Evolutionary conservation across 1,284 basidiomycete genomes (phyloP), one percentile per base, ranked within the genome.

Genomic region (Heterobasidion irregulare): DNA sequence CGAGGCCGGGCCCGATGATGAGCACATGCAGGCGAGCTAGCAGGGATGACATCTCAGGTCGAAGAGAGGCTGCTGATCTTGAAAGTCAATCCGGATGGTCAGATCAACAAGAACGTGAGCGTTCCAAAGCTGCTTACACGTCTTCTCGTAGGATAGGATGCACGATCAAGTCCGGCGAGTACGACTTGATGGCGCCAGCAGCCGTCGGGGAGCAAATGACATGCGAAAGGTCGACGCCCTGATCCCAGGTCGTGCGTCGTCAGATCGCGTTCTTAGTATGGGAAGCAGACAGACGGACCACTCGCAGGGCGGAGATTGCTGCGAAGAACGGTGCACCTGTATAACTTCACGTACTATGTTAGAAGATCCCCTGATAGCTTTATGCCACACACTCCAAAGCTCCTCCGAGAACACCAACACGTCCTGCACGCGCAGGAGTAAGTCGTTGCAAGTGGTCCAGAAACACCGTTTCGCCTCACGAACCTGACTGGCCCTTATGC

Each of bases 321-420:
- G 92, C 87, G 66, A 96, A 99, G 78, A 86, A 99, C 0, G 96
- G 96, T 26, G 96, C 96, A 15, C 96, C 97, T 0, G 94, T 93
- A 70, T 98, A 99, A 64, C 87, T 87, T 59, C 13, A 45, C 33
- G 26, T 9, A 44, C 19, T 46, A 59, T 47, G 53, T 44, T 9
- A 50, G 47, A 7, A 9, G 32, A 12, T n/a, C 49, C 18, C 26
- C 26, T 32, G 12, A 9, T 2, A 8, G 44, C 3, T 15, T 8
- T 19, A 34, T 35, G 8, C n/a, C 41, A 66, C 79, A 61, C 62
- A 94, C 93, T 98, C 96, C 59, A 88, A 76, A 34, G 91, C 92
- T 19, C 96, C 96, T 53, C 96, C 96, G 2, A 99, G 78, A 16
- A 99, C 89, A 52, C 93, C 96, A 33, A 99, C 88, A 19, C 96